These are phyloP conservation scores for Mallotus nudiflorus DNA, from an alignment of 345 rosid species.

Conservation along the genomic window DNA sequence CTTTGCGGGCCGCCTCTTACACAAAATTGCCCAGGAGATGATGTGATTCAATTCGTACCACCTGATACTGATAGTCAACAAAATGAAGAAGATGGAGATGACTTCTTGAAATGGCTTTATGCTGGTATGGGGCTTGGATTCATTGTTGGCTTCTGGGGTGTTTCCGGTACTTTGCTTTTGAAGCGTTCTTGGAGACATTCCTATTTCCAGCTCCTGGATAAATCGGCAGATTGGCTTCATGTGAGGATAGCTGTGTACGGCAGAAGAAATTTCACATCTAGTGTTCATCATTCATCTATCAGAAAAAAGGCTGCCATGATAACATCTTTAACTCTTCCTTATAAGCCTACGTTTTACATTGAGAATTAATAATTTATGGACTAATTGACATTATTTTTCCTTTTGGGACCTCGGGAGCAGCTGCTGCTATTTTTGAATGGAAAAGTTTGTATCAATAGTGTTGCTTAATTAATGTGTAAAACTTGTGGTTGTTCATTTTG, in stretches of 20 bases:
- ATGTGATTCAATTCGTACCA: neutral
- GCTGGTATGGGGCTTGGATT: neutral
- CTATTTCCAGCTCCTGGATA: neutral
- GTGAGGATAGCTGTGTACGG: neutral
- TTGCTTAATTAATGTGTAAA: too few species aligned
- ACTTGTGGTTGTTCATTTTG: too few species aligned
- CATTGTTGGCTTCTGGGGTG: neutral
- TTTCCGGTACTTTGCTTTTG: neutral
- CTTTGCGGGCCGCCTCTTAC: neutral
- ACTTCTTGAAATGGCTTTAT: neutral
- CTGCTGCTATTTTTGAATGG: too few species aligned
- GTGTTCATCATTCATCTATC: too few species aligned
- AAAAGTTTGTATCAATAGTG: too few species aligned
- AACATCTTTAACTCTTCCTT: too few species aligned
- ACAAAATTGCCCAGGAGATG: neutral
- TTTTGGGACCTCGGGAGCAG: too few species aligned
- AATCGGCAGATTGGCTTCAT: neutral
- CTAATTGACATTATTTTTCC: too few species aligned
- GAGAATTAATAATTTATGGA: too few species aligned
- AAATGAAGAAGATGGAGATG: neutral
- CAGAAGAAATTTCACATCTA: neutral
- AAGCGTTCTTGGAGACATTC: neutral
- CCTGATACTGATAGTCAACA: too few species aligned
- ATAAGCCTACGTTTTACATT: too few species aligned
- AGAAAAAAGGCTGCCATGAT: too few species aligned